These are phyloP conservation scores for Arabis alpina DNA, from an alignment of 345 rosid species.

Conservation along the genomic window DNA sequence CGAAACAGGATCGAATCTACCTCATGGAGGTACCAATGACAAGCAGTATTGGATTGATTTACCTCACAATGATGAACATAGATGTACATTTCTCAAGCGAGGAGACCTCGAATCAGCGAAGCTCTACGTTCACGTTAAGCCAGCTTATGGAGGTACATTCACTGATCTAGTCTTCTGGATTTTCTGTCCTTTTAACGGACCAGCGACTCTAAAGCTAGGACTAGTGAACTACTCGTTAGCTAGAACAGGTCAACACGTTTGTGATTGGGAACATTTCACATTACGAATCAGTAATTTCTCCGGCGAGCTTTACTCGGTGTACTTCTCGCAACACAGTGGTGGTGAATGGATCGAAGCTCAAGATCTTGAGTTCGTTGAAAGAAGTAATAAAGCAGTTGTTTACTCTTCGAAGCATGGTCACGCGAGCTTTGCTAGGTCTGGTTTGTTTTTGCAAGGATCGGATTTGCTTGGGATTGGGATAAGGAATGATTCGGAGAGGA, in stretches of 20 bases:
- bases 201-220: conserved; percentile 73
- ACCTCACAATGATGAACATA: conserved; percentile 42
- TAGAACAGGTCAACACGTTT: conserved; percentile 79
- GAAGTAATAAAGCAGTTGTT: conserved; percentile 62
- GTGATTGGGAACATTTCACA: conserved; percentile 98
- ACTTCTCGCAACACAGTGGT: conserved; percentile 93
- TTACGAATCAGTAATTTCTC: conserved; percentile 81
- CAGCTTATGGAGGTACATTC: conserved; percentile 77
- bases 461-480: conserved; percentile 66
- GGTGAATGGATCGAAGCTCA: conserved; percentile 81
- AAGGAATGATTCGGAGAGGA: conserved; percentile 67
- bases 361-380: conserved; percentile 66
- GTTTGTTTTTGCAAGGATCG: conserved; percentile 73
- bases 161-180: conserved; percentile 87
- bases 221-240: conserved; percentile 48
- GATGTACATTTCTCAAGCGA: conserved; percentile 40
- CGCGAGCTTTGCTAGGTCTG: conserved; percentile 72
- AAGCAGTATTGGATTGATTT: conserved; percentile 77
- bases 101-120: conserved; percentile 72
- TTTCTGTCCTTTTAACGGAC: conserved; percentile 93
- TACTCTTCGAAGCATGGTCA: conserved; percentile 81
- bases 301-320: conserved; percentile 70
- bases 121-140: conserved; percentile 84
- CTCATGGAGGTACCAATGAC: conserved; percentile 71
- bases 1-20: conserved; percentile 68